phyloP scores from a whole-genome alignment of 2,329 filamentous ascomycete species.

The Verticillium isaacii region DNA sequence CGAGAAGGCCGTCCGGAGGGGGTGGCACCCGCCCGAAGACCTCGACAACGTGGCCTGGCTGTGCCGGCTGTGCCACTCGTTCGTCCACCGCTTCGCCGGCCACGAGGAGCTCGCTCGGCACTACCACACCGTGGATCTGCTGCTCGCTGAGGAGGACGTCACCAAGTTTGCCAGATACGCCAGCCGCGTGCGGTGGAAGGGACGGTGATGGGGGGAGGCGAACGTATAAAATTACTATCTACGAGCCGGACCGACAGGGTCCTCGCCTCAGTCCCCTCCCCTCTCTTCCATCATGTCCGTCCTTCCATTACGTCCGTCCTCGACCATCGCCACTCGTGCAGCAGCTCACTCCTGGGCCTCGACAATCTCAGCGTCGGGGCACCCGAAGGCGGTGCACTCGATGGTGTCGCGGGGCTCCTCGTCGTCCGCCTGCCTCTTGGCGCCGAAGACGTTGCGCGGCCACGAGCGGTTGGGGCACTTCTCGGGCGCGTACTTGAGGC shows the following conservation, averaged over 20 bases:
- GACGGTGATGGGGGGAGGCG: constrained; percentile 10
- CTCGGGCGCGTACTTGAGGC: constrained; percentile 3
- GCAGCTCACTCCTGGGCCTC: background rate
- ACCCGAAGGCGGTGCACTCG: background rate
- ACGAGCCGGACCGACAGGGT: background rate
- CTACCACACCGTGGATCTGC: constrained; percentile 67
- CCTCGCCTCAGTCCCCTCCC: background rate
- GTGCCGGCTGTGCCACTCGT: constrained; percentile 77
- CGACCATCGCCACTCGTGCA: background rate
- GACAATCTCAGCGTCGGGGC: constrained; percentile 1
- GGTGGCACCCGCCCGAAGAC: constrained; percentile 73
- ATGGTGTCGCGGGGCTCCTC: background rate
- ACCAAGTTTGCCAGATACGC: constrained; percentile 69
- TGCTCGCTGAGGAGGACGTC: constrained; percentile 69
- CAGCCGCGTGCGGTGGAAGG: constrained; percentile 69
- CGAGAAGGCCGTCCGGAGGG: constrained; percentile 68
- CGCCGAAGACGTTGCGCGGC: background rate
- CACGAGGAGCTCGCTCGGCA: constrained; percentile 75
- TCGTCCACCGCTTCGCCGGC: constrained; percentile 69
- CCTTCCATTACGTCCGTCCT: background rate
- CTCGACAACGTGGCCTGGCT: constrained; percentile 82
- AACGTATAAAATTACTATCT: background rate
- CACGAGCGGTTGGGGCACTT: background rate
- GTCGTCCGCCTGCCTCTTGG: background rate
- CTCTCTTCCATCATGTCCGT: background rate